These are phyloP conservation scores for Rhamnella rubrinervis DNA, from an alignment of 331 rosid species.

Conservation along the genomic window DNA sequence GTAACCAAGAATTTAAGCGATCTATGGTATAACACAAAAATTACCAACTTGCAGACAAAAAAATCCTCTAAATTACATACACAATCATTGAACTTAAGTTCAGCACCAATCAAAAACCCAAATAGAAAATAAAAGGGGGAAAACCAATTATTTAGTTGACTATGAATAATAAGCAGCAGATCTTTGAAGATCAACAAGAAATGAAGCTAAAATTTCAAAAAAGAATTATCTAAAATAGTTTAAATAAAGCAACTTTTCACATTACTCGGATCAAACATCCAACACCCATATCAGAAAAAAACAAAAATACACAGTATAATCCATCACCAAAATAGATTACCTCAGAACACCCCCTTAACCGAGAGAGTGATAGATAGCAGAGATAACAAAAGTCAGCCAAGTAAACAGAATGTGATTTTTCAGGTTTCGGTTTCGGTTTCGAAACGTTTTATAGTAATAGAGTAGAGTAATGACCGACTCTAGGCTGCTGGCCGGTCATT, in stretches of 20 bases:
- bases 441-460: background rate
- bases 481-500: background rate
- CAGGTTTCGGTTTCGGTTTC: background rate
- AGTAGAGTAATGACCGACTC: background rate
- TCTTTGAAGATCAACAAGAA: constrained; percentile 12
- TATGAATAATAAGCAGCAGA: background rate
- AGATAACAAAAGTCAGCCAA: background rate
- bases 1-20: background rate
- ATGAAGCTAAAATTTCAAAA: background rate
- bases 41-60: background rate
- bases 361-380: background rate
- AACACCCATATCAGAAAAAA: constrained; percentile 8
- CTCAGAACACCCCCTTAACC: constrained; percentile 53
- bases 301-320: background rate
- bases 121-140: background rate
- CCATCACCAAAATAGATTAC: constrained; percentile 6
- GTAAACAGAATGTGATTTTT: background rate
- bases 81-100: background rate
- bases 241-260: background rate
- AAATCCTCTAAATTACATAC: background rate
- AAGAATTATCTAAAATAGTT: background rate
- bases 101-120: background rate
- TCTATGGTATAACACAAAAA: background rate
- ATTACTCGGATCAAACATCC: background rate
- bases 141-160: too few species aligned